Evolutionary conservation across 192 early-diverging fungal genomes (phyloP), one percentile per base, ranked within the genome.

Genomic region (Backusella westeae): DNA sequence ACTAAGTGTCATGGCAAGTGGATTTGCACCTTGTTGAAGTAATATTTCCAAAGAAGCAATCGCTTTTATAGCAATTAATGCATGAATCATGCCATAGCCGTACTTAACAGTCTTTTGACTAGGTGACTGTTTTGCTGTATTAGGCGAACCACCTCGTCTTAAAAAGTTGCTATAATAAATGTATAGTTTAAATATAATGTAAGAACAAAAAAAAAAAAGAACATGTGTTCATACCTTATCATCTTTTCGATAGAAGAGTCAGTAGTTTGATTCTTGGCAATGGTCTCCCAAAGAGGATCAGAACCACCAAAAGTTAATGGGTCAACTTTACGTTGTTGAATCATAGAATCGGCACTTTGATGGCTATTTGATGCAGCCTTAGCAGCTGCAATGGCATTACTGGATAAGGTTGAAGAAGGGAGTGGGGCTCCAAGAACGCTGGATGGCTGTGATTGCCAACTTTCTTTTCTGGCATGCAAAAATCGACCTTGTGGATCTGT

Each of bases 31-130:
- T 49, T 79, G 75, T 10, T 78, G 52, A 15, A 83, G 65, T 17
- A 83, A 46, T 4, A 80, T 9, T 7, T 80, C 79, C 19, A 83
- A 52, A 5, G 74, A 71, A 21, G 38, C 17, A 34, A 67, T n/a
- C 8, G 76, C 68, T 35, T 80, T 77, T 14, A 71, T 71, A 21
- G 72, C 69, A 69, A 83, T 75, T 34, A 76, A 63, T 10, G 78
- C 75, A 70, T 83, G 82, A 34, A 83, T 66, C 73, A 83, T 38
- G 15, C 82, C 82, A 75, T 78, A 80, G 15, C 82, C 82, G 69
- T 80, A 77, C 29, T 77, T 72, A 3, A 83, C 69, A 14, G 36
- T 10, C 19, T 76, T 46, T 26, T 63, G 46, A 56, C 56, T 46
- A 35, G 46, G 36, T 10, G 73, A 71, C 59, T 80, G 82, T 36